These are phyloP conservation scores for Tetragonia tetragonoides DNA, from an alignment of 148 eudicot species.

Conservation along the genomic window DNA sequence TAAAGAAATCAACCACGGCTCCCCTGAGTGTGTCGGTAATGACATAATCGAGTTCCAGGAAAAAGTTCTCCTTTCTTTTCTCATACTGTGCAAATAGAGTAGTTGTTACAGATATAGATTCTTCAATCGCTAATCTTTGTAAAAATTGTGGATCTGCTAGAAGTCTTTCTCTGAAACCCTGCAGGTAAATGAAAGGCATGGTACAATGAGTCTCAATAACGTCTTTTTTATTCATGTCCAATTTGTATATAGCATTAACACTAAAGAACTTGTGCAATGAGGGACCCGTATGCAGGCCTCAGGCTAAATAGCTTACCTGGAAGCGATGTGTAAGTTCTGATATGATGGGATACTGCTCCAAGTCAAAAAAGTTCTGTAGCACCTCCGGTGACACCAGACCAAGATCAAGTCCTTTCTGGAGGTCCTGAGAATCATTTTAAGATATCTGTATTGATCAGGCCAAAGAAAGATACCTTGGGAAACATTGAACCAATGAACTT, in stretches of 20 bases:
- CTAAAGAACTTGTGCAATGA: neutral
- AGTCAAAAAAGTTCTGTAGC: conserved; percentile 91
- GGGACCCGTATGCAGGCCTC: neutral
- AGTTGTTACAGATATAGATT: conserved; percentile 86
- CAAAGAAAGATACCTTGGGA: conserved; percentile 2
- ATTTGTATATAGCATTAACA: neutral
- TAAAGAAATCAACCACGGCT: conserved; percentile 85
- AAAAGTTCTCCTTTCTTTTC: conserved; percentile 83
- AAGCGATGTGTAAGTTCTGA: conserved; percentile 82
- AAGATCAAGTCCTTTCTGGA: conserved; percentile 94
- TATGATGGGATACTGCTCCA: conserved; percentile 85
- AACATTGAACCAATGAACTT: neutral
- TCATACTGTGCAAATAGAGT: conserved; percentile 88
- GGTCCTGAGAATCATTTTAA: conserved; percentile 52
- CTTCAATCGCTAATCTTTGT: conserved; percentile 87
- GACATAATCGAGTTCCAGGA: conserved; percentile 88
- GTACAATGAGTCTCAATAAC: conserved; percentile 21
- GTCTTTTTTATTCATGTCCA: neutral
- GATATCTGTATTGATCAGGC: conserved; percentile 5
- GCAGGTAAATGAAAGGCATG: conserved; percentile 22
- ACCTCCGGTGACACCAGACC: conserved; percentile 97
- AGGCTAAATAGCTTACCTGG: conserved; percentile 48
- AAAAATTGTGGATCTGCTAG: conserved; percentile 92
- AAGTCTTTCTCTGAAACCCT: conserved; percentile 96
- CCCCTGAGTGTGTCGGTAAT: conserved; percentile 82